Percentiles rank a stretch among this genome's conserved stretches.
These are phyloP conservation scores for Cupressus sempervirens DNA, from an alignment of 75 land plant genomes.

Conservation along the genomic window DNA sequence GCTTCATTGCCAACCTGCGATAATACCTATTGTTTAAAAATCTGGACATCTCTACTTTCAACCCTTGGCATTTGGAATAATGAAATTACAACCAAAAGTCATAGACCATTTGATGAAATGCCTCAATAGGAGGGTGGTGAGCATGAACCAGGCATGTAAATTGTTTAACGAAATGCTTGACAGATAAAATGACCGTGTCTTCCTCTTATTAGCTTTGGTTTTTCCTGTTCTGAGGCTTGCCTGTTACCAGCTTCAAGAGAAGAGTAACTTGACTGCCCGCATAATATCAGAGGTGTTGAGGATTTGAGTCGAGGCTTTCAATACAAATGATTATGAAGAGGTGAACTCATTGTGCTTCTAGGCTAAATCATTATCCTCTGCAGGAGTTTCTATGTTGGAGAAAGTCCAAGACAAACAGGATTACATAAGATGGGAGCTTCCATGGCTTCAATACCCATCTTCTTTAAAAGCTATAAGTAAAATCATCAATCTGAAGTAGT, in stretches of 20 bases:
- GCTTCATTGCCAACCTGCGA: no score
- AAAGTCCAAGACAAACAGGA: constrained; percentile 22
- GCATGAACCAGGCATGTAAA: no score
- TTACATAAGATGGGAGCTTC: constrained; percentile 21
- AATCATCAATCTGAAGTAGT: background rate
- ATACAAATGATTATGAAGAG: constrained; percentile 16
- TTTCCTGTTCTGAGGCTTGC: no score
- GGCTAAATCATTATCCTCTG: constrained; percentile 25
- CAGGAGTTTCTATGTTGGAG: constrained; percentile 28
- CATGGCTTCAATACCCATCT: background rate
- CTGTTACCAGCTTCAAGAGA: constrained; percentile 52
- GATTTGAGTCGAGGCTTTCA: constrained; percentile 41
- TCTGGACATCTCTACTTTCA: no score
- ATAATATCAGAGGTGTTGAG: constrained; percentile 45
- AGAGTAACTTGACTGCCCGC: constrained; percentile 19
- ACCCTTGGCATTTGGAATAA: no score
- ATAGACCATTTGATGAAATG: no score
- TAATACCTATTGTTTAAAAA: no score
- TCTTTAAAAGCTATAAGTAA: background rate
- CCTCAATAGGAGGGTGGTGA: no score
- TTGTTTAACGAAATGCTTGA: no score
- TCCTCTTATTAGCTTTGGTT: no score
- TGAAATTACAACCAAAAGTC: no score
- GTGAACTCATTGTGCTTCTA: constrained; percentile 25
- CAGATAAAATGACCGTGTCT: no score